Evolutionary conservation across 345 rosid genomes (phyloP), one percentile per base, ranked within the genome.

Genomic region (Eucalyptus rudis): DNA sequence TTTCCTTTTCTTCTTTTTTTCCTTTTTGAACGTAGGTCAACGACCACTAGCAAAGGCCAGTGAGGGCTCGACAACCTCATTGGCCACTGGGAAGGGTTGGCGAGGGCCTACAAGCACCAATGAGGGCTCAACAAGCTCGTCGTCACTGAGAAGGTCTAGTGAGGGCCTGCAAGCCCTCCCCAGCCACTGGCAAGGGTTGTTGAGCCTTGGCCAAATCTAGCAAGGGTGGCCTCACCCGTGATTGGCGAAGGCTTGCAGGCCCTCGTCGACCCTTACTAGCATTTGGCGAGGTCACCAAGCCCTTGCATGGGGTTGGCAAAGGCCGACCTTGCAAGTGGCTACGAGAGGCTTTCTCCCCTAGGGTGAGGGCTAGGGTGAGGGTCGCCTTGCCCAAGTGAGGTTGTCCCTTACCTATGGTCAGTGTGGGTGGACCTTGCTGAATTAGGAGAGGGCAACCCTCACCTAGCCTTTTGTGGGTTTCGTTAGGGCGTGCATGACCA

Each of bases 241-340:
- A 52, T 1, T 19, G 2, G 4, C 22, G 2, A 52, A 52, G 58
- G 25, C 58, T 52, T 52, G 24, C 25, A 20, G 1, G 58, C 58
- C 58, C 58, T 52, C 10, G 0, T 52, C 9, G 1, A 0, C 58
- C 58, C 58, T 52, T 52, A 52, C 58, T 3, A 52, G 25, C 24
- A 1, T 19, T 0, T 3, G 10, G 0, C 2, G 0, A 7, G 58
- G 58, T 52, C 25, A 52, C 2, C 2, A 4, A 52, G 24, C 10
- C 58, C 25, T 52, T 52, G 58, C 25, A 0, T 52, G 0, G 58
- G 58, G 10, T 3, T 0, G 2, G 3, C 10, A 1, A 52, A 0
- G 58, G 25, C 24, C 0, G 0, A 52, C 58, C 1, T 19, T 0
- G 0, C 0, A 1, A 1, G 24, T 52, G 56, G 24, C 9, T 0